Evolutionary conservation across 345 rosid species (phyloP).

Genomic region (Microcos paniculata): DNA sequence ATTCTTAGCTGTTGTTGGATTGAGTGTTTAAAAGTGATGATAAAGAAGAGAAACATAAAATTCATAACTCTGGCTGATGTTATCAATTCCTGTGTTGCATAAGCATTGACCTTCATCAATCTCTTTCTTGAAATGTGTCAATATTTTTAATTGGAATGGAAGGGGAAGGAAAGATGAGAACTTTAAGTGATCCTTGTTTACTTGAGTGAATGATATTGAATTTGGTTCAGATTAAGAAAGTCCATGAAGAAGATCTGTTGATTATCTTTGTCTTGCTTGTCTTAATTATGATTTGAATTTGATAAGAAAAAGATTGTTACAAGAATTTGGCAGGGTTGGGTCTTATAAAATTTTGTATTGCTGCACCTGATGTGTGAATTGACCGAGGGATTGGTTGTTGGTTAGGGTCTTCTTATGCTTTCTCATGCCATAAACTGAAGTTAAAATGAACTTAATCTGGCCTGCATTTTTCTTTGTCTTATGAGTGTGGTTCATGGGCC

Average conservation of each 20-base stretch:
- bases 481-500: background rate
- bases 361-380: background rate
- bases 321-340: background rate
- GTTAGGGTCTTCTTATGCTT: background rate
- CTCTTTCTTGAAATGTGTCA: background rate
- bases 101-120: background rate
- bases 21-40: background rate
- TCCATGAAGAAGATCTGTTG: background rate
- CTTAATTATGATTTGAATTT: background rate
- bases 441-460: background rate
- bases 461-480: conserved; percentile 1
- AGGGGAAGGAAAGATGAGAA: background rate
- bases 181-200: background rate
- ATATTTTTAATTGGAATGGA: background rate
- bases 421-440: background rate
- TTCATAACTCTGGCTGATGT: background rate
- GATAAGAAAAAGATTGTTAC: background rate
- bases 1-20: background rate
- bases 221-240: background rate
- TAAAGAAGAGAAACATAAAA: conserved; percentile 3
- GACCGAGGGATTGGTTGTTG: background rate
- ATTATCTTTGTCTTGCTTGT: background rate
- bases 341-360: background rate
- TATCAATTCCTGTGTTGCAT: background rate
- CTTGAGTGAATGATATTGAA: background rate